Evolutionary conservation across 371 early-diverging fungal genomes (phyloP).

Genomic region (Parasitella parasitica): DNA sequence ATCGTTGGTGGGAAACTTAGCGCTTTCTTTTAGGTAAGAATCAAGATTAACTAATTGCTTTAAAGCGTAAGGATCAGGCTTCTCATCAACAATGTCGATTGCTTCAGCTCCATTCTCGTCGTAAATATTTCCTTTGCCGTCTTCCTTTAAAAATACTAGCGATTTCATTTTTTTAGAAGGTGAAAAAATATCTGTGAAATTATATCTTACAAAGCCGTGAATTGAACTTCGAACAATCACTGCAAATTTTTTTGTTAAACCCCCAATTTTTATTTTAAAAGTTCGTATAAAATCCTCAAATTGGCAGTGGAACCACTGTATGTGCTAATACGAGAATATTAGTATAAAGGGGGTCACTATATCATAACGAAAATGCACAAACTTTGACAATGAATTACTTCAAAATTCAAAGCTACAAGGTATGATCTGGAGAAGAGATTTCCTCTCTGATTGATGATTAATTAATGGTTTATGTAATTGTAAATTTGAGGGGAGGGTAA

Average conservation of each 20-base stretch:
- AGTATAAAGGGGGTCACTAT: no score
- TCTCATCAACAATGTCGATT: not conserved
- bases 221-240: not conserved
- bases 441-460: no score
- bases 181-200: not conserved
- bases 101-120: conserved; percentile 2
- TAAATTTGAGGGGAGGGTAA: not conserved
- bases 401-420: no score
- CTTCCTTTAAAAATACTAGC: conserved; percentile 3
- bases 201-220: not conserved
- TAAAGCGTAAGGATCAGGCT: not conserved
- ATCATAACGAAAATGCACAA: no score
- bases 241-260: not conserved
- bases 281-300: not conserved
- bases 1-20: not conserved
- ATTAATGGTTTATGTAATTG: not conserved
- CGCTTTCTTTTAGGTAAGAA: not conserved
- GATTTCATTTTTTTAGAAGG: conserved; percentile 1
- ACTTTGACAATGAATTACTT: not conserved
- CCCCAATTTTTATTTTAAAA: not conserved
- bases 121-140: conserved; percentile 4
- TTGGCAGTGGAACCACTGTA: conserved; percentile 12
- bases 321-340: no score
- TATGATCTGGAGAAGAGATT: no score
- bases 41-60: not conserved